Evolutionary conservation across 2,329 filamentous ascomycete species (phyloP).

Genomic region (Curvularia lunata): DNA sequence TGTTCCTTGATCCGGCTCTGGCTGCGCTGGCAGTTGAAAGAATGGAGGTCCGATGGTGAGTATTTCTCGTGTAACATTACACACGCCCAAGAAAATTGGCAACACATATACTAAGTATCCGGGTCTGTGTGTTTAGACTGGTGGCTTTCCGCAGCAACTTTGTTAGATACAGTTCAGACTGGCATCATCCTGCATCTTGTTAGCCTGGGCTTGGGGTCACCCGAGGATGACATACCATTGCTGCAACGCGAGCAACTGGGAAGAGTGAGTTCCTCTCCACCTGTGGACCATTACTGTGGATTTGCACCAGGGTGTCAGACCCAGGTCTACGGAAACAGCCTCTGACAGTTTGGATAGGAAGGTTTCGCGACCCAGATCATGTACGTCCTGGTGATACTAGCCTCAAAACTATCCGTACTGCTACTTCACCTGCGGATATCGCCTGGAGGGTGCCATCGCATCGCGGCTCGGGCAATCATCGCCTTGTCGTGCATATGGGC

Average conservation of each 20-base stretch:
- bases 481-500: slow-evolving; percentile 33
- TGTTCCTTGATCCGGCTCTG: slow-evolving; percentile 42
- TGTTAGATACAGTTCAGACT: slow-evolving; percentile 38
- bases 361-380: slow-evolving; percentile 41
- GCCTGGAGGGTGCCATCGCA: slow-evolving; percentile 26
- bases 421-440: slow-evolving; percentile 41
- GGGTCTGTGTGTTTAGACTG: slow-evolving; percentile 13
- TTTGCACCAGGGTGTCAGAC: slow-evolving; percentile 3
- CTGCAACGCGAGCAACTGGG: slow-evolving; percentile 30
- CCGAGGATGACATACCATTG: slow-evolving; percentile 21
- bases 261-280: slow-evolving; percentile 26
- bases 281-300: neutral
- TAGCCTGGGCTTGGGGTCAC: slow-evolving; percentile 33
- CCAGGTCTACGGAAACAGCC: slow-evolving; percentile 3
- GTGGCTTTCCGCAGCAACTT: slow-evolving; percentile 21
- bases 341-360: slow-evolving; percentile 31
- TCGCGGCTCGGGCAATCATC: slow-evolving; percentile 28
- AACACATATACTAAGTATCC: slow-evolving; percentile 2
- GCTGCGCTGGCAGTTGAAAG: slow-evolving; percentile 34
- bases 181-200: slow-evolving; percentile 35
- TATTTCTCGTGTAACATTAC: slow-evolving; percentile 7
- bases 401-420: slow-evolving; percentile 39
- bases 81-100: slow-evolving; percentile 22
- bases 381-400: slow-evolving; percentile 36
- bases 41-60: slow-evolving; percentile 44